Base-by-base conservation (phyloP, 176 grass and related monocot species). In the Thalia dealbata region DNA sequence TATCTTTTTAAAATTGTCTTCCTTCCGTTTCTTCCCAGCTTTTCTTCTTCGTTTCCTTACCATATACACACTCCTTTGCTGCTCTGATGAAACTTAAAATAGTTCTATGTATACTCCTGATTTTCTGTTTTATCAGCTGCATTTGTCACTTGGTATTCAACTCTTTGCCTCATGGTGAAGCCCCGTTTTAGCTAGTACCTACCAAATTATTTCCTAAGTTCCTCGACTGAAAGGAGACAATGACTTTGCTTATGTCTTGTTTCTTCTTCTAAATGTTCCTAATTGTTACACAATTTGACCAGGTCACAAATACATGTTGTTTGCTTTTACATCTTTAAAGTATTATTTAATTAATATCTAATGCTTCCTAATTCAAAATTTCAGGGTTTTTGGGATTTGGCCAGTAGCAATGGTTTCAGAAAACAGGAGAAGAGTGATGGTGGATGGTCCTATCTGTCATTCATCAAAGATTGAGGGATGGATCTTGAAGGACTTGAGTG, bases 381-480 rank as follows among this genome's bases (percentile, higher is more conserved):
- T 16, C 90, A 99, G 95, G 85, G 88, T 72, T 15, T 99, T 99
- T 73, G 95, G 95, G 16, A 99, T 90, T 42, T 99, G 95, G 95
- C 95, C 90, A 9, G 90, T 95, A 52, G 95, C 95, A 51, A 91
- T 77, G 50, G 79, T 99, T 69, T 87, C 83, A 2, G 82, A 24
- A 13, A 81, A 79, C 3, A 83, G 85, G 83, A 85, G 73, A 78
- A 85, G 78, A 21, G 87, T 95, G 24, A 73, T 79, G 22, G 86
- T 99, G 0, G 90, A 99, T 23, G 95, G 95, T 25, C 95, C 95
- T 15, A 28, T 89, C 35, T 99, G 95, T 68, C 91, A 79, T 19
- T 90, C 88, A 30, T 88, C 87, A 29, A 99, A 99, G 72, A 86
- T 99, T 0, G 48, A 88, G 3, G 95, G 95, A 64, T 99, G 95